A percentile compares a stretch with the other conserved stretches of the same genome.
Evolutionary conservation across 2,329 filamentous ascomycete species (phyloP).

Genomic region (Colletotrichum liaoningense): DNA sequence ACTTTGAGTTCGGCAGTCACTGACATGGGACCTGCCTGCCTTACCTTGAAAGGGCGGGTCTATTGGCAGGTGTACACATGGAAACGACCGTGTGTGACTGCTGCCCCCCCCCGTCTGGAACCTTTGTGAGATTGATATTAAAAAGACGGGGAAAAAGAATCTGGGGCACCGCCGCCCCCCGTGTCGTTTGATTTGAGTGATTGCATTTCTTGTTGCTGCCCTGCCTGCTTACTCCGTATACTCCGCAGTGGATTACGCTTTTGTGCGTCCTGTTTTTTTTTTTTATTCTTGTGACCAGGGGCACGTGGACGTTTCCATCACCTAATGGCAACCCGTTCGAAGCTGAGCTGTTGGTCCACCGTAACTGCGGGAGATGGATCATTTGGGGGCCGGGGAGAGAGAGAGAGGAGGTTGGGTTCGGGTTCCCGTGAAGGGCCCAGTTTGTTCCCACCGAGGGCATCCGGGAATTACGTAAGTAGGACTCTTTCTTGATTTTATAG

Average conservation of each 20-base stretch:
- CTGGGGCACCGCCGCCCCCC: constrained; percentile 3
- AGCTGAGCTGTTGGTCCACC: neutral
- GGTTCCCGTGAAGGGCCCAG: neutral
- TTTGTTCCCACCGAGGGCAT: constrained; percentile 6
- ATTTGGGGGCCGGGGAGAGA: neutral
- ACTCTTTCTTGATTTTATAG: neutral
- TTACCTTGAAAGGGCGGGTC: neutral
- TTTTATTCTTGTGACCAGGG: neutral
- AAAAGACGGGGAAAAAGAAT: constrained; percentile 8
- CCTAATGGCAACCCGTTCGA: neutral
- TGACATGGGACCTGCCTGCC: neutral
- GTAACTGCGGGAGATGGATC: neutral
- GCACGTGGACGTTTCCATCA: neutral
- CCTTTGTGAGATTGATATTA: neutral
- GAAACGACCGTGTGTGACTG: neutral
- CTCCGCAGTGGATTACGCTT: neutral
- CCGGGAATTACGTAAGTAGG: constrained; percentile 31
- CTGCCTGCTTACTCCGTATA: neutral
- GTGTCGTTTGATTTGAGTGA: constrained; percentile 6
- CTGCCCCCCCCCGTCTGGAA: neutral
- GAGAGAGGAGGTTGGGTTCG: neutral
- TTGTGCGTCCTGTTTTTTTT: neutral
- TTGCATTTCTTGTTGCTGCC: neutral
- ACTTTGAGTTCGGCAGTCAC: neutral
- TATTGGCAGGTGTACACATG: neutral